These are phyloP conservation scores for Citeromyces nyonsensis DNA, from an alignment of 805 yeast genomes.

Conservation along the genomic window DNA sequence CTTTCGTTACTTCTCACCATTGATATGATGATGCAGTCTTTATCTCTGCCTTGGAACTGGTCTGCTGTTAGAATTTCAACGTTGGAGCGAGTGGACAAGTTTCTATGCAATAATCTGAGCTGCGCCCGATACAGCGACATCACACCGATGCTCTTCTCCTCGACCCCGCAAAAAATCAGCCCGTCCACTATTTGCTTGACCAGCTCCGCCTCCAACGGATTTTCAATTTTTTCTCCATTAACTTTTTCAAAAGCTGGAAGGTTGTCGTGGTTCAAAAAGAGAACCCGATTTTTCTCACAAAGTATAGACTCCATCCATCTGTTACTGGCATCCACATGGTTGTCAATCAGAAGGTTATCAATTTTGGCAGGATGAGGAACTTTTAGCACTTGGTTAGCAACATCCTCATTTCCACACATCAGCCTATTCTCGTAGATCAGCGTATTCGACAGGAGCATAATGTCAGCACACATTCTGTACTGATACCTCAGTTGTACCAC, in stretches of 20 bases:
- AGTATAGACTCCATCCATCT: slow-evolving; percentile 47
- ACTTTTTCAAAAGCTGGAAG: slow-evolving; percentile 41
- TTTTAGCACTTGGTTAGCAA: slow-evolving; percentile 39
- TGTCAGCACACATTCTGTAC: slow-evolving; percentile 85
- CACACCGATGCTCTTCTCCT: slow-evolving; percentile 52
- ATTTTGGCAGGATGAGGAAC: slow-evolving; percentile 26
- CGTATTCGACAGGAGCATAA: slow-evolving; percentile 69
- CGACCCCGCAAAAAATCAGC: slow-evolving; percentile 43
- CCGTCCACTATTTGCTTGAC: slow-evolving; percentile 47
- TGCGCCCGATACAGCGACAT: slow-evolving; percentile 87
- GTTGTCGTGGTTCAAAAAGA: slow-evolving; percentile 69
- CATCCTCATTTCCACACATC: slow-evolving; percentile 55
- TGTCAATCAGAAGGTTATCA: slow-evolving; percentile 4
- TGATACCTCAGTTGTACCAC: slow-evolving; percentile 72
- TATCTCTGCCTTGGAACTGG: slow-evolving; percentile 91
- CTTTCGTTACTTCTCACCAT: slow-evolving; percentile 69
- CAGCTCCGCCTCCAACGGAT: slow-evolving; percentile 56
- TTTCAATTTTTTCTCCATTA: slow-evolving; percentile 56
- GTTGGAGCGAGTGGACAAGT: slow-evolving; percentile 14
- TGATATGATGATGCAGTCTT: slow-evolving; percentile 80
- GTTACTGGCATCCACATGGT: slow-evolving; percentile 1
- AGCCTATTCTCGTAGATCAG: slow-evolving; percentile 65
- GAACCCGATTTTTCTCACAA: slow-evolving; percentile 39
- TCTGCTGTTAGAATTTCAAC: slow-evolving; percentile 88
- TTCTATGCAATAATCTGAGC: slow-evolving; percentile 26